phyloP scores from a whole-genome alignment of 805 yeast species.

The Candida tallmaniae region DNA sequence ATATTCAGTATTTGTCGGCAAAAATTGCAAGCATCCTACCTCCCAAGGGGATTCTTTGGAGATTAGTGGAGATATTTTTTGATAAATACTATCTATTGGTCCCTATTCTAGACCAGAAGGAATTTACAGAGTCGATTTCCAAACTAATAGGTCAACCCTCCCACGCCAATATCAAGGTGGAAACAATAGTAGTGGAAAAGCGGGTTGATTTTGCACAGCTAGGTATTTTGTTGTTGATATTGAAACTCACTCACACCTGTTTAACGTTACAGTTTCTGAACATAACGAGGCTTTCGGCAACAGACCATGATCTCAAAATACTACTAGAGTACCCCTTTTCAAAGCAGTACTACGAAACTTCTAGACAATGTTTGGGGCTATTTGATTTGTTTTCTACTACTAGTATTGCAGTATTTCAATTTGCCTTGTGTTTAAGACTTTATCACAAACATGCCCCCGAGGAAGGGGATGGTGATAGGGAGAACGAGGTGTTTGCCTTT shows the following conservation, averaged over 20 bases:
- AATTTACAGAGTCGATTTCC: constrained; percentile 39
- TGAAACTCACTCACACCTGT: constrained; percentile 31
- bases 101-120: constrained; percentile 60
- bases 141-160: constrained; percentile 40
- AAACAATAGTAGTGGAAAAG: constrained; percentile 19
- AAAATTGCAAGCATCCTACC: constrained; percentile 40
- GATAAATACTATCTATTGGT: constrained; percentile 53
- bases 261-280: constrained; percentile 19
- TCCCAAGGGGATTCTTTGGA: constrained; percentile 48
- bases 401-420: constrained; percentile 49
- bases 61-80: constrained; percentile 54
- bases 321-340: constrained; percentile 24
- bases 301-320: constrained; percentile 7
- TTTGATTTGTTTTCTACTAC: constrained; percentile 32
- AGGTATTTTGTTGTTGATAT: constrained; percentile 28
- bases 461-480: constrained; percentile 56
- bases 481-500: constrained; percentile 47
- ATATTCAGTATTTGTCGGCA: not conserved
- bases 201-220: constrained; percentile 30
- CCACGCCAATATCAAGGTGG: constrained; percentile 16
- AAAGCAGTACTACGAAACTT: constrained; percentile 23
- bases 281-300: not conserved
- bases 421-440: constrained; percentile 46
- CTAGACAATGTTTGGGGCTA: constrained; percentile 31
- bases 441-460: constrained; percentile 48